phyloP scores from a whole-genome alignment of 2,329 filamentous ascomycete species.

The Monilinia vaccinii-corymbosi region DNA sequence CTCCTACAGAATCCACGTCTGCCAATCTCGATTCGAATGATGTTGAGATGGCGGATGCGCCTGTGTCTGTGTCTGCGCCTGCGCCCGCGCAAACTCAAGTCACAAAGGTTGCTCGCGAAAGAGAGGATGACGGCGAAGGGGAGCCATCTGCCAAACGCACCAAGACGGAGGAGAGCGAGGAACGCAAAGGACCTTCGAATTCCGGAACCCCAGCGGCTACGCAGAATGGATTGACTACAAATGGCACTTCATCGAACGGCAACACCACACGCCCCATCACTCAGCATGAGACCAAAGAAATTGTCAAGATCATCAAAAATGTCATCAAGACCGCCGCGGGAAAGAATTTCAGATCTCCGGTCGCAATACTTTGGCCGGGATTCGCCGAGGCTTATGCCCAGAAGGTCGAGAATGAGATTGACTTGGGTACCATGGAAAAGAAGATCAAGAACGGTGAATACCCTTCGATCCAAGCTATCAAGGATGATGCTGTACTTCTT shows the following conservation, averaged over 20 bases:
- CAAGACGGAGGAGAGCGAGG: slow-evolving; percentile 50
- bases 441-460: slow-evolving; percentile 65
- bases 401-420: slow-evolving; percentile 68
- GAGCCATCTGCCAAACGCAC: slow-evolving; percentile 73
- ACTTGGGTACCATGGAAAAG: slow-evolving; percentile 72
- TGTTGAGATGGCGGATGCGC: slow-evolving; percentile 29
- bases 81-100: slow-evolving; percentile 25
- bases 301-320: slow-evolving; percentile 58
- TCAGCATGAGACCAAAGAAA: slow-evolving; percentile 48
- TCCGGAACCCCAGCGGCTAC: slow-evolving; percentile 16
- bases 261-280: slow-evolving; percentile 37
- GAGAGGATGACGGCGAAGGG: slow-evolving; percentile 61
- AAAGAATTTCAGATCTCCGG: slow-evolving; percentile 65
- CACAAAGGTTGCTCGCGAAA: slow-evolving; percentile 60
- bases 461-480: slow-evolving; percentile 59
- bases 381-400: slow-evolving; percentile 67
- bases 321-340: slow-evolving; percentile 84
- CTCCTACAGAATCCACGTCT: neutral
- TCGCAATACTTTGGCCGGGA: slow-evolving; percentile 63
- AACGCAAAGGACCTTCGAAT: slow-evolving; percentile 14
- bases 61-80: too few relatives aligned
- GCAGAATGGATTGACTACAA: slow-evolving; percentile 11
- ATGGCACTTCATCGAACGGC: slow-evolving; percentile 17
- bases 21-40: slow-evolving; percentile 15
- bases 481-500: slow-evolving; percentile 66